Percentiles rank a stretch among this genome's conserved stretches.
These are phyloP conservation scores for Stagonosporopsis vannaccii DNA, from an alignment of 2,329 filamentous ascomycete genomes.

Conservation along the genomic window DNA sequence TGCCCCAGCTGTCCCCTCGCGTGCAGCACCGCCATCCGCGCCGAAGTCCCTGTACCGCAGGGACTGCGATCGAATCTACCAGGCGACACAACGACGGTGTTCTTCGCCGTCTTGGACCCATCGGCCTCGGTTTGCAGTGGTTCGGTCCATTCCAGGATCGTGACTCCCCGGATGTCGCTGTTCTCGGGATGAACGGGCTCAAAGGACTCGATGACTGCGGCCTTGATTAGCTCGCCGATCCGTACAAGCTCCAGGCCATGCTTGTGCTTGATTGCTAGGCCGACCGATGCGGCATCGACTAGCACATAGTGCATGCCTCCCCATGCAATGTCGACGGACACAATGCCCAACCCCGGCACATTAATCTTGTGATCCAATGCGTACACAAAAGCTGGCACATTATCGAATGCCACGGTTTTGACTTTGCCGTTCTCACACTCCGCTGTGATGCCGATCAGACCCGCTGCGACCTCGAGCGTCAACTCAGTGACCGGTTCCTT, in stretches of 20 bases:
- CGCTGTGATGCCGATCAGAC: constrained; percentile 35
- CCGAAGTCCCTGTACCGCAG: constrained; percentile 56
- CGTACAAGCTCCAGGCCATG: constrained; percentile 50
- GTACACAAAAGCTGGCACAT: neutral
- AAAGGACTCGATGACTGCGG: constrained; percentile 43
- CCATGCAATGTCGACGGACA: constrained; percentile 55
- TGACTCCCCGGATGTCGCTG: neutral
- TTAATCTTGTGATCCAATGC: neutral
- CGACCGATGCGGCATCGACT: constrained; percentile 51
- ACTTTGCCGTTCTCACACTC: neutral
- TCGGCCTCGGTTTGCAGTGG: constrained; percentile 33
- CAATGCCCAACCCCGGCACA: neutral
- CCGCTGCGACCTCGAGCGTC: constrained; percentile 55
- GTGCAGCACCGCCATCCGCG: constrained; percentile 55
- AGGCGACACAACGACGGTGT: constrained; percentile 56
- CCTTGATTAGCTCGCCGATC: constrained; percentile 54
- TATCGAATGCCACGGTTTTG: neutral
- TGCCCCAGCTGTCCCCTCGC: constrained; percentile 50
- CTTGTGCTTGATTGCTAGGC: constrained; percentile 40
- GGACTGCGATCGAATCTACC: constrained; percentile 57
- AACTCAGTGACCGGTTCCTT: constrained; percentile 53
- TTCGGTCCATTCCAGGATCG: constrained; percentile 50
- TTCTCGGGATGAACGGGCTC: neutral
- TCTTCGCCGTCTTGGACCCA: constrained; percentile 42
- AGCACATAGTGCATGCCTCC: constrained; percentile 58